Evolutionary conservation across 2,329 filamentous ascomycete genomes (phyloP).

Genomic region (Colletotrichum agaves): DNA sequence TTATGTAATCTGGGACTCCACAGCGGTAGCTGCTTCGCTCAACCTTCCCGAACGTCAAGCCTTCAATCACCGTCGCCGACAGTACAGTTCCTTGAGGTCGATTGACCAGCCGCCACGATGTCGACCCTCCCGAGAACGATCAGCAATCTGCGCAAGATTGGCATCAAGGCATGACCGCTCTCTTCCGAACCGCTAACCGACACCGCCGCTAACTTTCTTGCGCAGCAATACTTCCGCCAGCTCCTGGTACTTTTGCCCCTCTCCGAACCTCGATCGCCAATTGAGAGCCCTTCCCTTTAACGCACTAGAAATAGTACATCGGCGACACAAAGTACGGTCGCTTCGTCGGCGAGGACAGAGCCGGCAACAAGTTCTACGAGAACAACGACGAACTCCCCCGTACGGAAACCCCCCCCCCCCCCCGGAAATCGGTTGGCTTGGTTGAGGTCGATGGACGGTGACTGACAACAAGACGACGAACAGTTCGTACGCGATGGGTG

Average conservation of each 20-base stretch:
- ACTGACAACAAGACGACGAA: slow-evolving; percentile 14
- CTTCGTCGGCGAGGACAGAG: slow-evolving; percentile 85
- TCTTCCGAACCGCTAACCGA: slow-evolving; percentile 14
- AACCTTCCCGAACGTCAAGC: slow-evolving; percentile 34
- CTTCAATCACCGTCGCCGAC: slow-evolving; percentile 29
- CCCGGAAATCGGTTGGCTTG: background rate
- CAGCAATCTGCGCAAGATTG: slow-evolving; percentile 86
- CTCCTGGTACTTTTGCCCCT: slow-evolving; percentile 78
- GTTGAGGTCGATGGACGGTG: slow-evolving; percentile 18
- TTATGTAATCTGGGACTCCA: slow-evolving; percentile 33
- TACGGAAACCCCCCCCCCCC: slow-evolving; percentile 59
- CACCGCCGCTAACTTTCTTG: slow-evolving; percentile 32
- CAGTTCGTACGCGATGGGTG: slow-evolving; percentile 96
- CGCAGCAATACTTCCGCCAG: slow-evolving; percentile 89
- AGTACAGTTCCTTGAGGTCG: slow-evolving; percentile 41
- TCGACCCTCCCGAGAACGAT: slow-evolving; percentile 90
- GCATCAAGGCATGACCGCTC: slow-evolving; percentile 75
- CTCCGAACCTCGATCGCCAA: slow-evolving; percentile 35
- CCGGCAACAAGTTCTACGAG: slow-evolving; percentile 98
- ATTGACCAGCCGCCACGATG: slow-evolving; percentile 69
- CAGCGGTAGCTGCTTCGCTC: slow-evolving; percentile 26
- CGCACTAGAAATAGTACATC: slow-evolving; percentile 60
- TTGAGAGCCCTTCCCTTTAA: slow-evolving; percentile 34
- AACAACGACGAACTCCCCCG: slow-evolving; percentile 93
- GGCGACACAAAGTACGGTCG: slow-evolving; percentile 95